Evolutionary conservation across 352 stramenopile genomes (phyloP), one percentile per base, ranked within the genome.

Genomic region (Hyaloperonospora brassicae): DNA sequence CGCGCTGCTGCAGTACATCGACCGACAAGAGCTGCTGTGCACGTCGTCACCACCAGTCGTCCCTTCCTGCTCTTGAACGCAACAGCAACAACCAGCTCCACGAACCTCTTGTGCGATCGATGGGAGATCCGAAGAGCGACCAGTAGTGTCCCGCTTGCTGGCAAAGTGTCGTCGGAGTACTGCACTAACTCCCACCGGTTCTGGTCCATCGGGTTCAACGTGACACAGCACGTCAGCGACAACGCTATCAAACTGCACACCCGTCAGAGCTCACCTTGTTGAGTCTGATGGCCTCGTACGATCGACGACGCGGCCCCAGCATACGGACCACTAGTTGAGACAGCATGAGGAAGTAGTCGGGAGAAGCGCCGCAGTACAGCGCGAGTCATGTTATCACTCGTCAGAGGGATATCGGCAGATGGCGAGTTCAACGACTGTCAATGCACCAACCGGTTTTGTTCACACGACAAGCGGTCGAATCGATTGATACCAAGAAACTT

Each of bases 1-100:
- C 79, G 36, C 72, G 75, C 22, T 34, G 27, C 8, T 34, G 27
- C 47, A 86, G 73, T 45, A 88, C 79, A 38, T 91, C 76, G 60
- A 89, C 79, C 12, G 73, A 68, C 21, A 80, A 62, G 9, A 89
- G 61, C 79, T 89, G 48, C 34, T 17, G 35, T 12, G 10, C 27
- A 41, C 12, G 17, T 12, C 25, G 4, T 14, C 17, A 27, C 7
- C 25, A 36, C 65, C 36, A 64, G 40, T 47, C 11, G 46, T 35
- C 43, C 22, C 7, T 0, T 1, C 21, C 49, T 11, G 9, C 47
- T 38, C 7, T 27, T 8, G 2, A 40, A 55, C 14, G 34, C 17
- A 17, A 17, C 27, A 34, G 8, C 27, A 8, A 34, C 27, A 34
- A 34, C 27, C 43, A 57, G 42, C 22, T 9, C 13, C 39, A 36